Base-by-base conservation (phyloP, 805 yeast genomes). In the Starmerella sp. region DNA sequence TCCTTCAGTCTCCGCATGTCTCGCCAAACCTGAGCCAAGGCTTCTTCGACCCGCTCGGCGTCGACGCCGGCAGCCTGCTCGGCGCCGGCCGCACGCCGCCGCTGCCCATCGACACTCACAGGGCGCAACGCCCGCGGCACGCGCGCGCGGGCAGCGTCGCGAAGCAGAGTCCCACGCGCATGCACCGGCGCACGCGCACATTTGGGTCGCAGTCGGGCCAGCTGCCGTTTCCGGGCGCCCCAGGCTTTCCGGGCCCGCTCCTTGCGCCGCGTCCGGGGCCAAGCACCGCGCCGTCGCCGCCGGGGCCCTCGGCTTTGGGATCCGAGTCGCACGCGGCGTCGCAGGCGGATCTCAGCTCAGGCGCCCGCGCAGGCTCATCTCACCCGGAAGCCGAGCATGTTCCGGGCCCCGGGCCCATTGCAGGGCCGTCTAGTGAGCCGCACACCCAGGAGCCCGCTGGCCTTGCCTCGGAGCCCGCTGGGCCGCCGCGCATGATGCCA, bases 1-100 rank as follows among this genome's bases (percentile, higher is more conserved):
- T 57, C 37, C 41, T 55, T 17, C 59, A 56, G 41, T 44, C 52
- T 13, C 57, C 57, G 14, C 46, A 42, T 28, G 30, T 37, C 4
- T 50, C 59, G 28, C 57, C 59, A 2, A 37, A 31, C 45, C 29
- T 56, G 30, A 13, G 47, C 41, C 32, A 17, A 29, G 49, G 39
- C 31, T n/a, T 4, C n/a, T 34, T 46, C 13, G 49, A 34, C 30
- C 49, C 38, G 9, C 11, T 46, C 5, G 39, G 49, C n/a, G 14
- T 34, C 5, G 39, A 7, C 38, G 39, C 39, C 5, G 13, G 47
- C 36, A 44, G 13, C 31, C 2, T 29, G 15, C 46, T 14, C 6
- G 34, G 46, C 8, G 15, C 17, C 29, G 14, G 34, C 32, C 15
- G 28, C 9, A 5, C 48, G 13, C 6, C 48, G n/a, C 35, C 34